Evolutionary conservation across 345 rosid species (phyloP).

Genomic region (Xanthoceras sorbifolium): DNA sequence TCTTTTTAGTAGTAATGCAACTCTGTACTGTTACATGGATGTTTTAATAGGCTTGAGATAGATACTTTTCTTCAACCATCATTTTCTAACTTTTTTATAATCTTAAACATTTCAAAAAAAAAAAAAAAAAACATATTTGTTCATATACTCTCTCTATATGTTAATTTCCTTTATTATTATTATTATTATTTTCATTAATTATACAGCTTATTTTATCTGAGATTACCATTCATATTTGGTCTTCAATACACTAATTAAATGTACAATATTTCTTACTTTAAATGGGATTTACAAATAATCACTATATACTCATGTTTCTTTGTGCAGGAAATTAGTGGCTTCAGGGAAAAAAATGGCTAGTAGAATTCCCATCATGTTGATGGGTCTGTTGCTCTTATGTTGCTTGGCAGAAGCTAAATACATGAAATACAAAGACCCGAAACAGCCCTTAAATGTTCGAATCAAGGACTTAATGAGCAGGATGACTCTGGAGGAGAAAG

Average conservation of each 20-base stretch:
- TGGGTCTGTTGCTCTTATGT: slow-evolving; percentile 35
- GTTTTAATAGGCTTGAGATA: background rate
- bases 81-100: background rate
- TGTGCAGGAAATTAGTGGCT: background rate
- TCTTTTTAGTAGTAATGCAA: background rate
- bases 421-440: slow-evolving; percentile 48
- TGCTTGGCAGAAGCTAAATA: slow-evolving; percentile 35
- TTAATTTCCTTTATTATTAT: no score
- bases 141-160: background rate
- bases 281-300: slow-evolving; percentile 2
- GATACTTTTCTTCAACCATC: slow-evolving; percentile 1
- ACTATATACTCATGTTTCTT: background rate
- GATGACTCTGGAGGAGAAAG: no score
- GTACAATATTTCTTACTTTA: background rate
- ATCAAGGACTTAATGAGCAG: no score
- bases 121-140: no score
- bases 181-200: no score
- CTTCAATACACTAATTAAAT: background rate
- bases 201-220: background rate
- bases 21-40: background rate
- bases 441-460: no score
- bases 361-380: slow-evolving; percentile 27
- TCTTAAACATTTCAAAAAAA: no score
- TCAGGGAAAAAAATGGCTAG: slow-evolving; percentile 30
- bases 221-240: background rate